These are phyloP conservation scores for Colletotrichum sublineola DNA, from an alignment of 2,329 filamentous ascomycete genomes.

Conservation along the genomic window DNA sequence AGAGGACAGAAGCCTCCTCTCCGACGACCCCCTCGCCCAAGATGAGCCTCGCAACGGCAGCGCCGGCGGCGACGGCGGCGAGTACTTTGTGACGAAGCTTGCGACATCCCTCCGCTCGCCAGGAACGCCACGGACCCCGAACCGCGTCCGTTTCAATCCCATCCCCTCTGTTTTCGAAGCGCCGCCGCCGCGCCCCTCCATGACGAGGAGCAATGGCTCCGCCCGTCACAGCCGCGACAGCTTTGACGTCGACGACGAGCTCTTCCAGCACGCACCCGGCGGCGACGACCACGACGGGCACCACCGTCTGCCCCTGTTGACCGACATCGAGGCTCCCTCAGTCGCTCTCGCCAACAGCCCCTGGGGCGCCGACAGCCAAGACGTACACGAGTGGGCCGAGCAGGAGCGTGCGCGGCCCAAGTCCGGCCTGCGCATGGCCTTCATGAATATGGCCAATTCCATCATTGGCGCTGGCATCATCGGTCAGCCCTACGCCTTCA, in stretches of 20 bases:
- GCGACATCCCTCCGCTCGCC: constrained; percentile 44
- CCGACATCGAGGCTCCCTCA: constrained; percentile 85
- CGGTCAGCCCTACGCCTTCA: constrained; percentile 95
- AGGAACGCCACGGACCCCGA: constrained; percentile 72
- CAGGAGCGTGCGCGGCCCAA: constrained; percentile 77
- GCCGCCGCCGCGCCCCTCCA: constrained; percentile 36
- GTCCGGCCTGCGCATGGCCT: constrained; percentile 87
- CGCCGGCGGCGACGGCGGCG: constrained; percentile 27
- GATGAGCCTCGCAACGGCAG: constrained; percentile 33
- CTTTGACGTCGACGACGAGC: constrained; percentile 43
- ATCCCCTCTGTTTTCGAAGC: constrained; percentile 58
- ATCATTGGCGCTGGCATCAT: constrained; percentile 87
- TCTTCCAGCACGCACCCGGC: constrained; percentile 37
- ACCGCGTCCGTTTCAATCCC: constrained; percentile 81
- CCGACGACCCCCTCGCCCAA: constrained; percentile 43
- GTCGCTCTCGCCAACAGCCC: constrained; percentile 74
- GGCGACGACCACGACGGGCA: constrained; percentile 37
- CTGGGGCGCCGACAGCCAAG: constrained; percentile 56
- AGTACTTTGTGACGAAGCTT: constrained; percentile 31
- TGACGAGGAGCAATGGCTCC: constrained; percentile 36
- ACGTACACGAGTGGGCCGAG: constrained; percentile 64
- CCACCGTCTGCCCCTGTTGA: constrained; percentile 80
- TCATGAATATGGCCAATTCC: constrained; percentile 99
- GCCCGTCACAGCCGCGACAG: constrained; percentile 36
- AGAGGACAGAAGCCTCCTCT: constrained; percentile 46